Base-by-base conservation (phyloP, 169 alveolate species). In the Plasmodium malariae region DNA sequence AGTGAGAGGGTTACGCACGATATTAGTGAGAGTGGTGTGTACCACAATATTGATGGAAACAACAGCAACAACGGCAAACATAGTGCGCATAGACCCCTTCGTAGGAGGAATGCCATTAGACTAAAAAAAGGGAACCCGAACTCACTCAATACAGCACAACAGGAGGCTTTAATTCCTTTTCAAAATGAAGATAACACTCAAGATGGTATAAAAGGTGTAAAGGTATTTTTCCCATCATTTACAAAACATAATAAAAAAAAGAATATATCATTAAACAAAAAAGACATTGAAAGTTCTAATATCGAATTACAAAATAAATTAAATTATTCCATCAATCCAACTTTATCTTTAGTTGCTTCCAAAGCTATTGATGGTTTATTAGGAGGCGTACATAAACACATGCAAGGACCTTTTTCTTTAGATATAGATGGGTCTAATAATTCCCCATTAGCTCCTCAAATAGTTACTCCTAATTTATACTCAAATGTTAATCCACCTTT, bases 301-400 rank as follows among this genome's bases (percentile, higher is more conserved):
- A 60, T 76, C n/a, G 78, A 76, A 68, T 37, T 73, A 43, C 54
- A 60, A 24, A 73, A 62, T 63, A 73, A 30, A 21, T 9, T 62
- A 71, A 71, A 71, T 14, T 19, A 71, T 48, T 28, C 65, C 9
- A 49, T 71, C 34, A 76, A 76, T 37, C 89, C 89, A 45, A 49
- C 89, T 12, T 54, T 76, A 24, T 32, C 78, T 14, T 49, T 76
- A 68, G 57, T 76, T 7, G 89, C 89, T 24, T 62, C 89, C 26
- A 60, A 24, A 76, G 89, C 89, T 17, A 76, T 76, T 30, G 76
- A 76, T 67, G 89, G 89, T 5, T 19, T 76, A 14, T 68, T 76
- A 12, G 89, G 76, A 17, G 89, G 89, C 0, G 89, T 76, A 24
- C 76, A 76, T 45, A 60, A 76, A 62, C 89, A 76, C 26, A 62